Percentiles rank a stretch among this genome's conserved stretches.
Conservation (phyloP, 305 asterid species). For the Fraxinus xanthoxyloides region DNA sequence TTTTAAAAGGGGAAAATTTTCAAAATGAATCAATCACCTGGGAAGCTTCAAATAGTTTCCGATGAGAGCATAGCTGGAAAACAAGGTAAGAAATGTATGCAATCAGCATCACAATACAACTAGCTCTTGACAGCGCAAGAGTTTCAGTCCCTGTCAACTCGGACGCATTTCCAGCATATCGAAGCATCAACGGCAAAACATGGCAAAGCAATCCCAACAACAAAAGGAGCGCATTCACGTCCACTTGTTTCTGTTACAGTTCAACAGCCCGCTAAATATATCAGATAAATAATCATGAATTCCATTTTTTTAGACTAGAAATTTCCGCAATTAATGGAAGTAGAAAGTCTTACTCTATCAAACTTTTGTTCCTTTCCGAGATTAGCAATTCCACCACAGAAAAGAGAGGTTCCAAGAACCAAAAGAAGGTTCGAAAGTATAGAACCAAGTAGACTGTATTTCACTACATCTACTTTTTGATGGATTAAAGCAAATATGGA, state of each 20-base stretch:
- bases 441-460: constrained; percentile 85
- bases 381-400: constrained; percentile 87
- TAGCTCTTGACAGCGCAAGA: constrained; percentile 61
- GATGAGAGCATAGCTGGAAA: constrained; percentile 81
- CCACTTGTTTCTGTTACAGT: constrained; percentile 65
- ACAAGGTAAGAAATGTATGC: constrained; percentile 73
- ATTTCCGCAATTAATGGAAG: background rate
- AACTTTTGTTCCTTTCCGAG: constrained; percentile 54
- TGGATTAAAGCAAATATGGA: constrained; percentile 68
- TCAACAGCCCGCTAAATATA: background rate
- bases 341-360: constrained; percentile 49
- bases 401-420: constrained; percentile 83
- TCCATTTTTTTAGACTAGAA: background rate
- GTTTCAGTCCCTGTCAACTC: constrained; percentile 32
- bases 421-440: constrained; percentile 86
- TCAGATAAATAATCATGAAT: background rate
- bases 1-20: background rate
- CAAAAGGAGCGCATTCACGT: constrained; percentile 70
- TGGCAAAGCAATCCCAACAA: constrained; percentile 76
- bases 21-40: constrained; percentile 28
- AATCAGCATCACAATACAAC: constrained; percentile 69
- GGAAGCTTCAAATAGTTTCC: constrained; percentile 58
- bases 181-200: constrained; percentile 60
- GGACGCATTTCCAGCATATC: constrained; percentile 35
- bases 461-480: constrained; percentile 72